Evolutionary conservation across 331 rosid genomes (phyloP).

Genomic region (Malus hybrid): DNA sequence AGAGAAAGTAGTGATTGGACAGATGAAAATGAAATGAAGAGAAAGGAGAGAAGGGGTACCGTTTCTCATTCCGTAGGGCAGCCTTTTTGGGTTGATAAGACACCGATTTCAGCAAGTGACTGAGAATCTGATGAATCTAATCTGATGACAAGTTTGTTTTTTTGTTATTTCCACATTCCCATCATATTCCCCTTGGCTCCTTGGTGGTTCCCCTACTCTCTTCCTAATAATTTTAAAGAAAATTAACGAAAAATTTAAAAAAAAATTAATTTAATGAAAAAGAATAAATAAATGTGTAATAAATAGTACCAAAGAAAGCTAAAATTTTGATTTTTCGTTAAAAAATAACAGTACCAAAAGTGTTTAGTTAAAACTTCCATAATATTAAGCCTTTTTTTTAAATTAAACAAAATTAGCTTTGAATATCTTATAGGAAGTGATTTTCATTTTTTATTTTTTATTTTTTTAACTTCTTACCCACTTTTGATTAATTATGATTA

Average conservation of each 20-base stretch:
- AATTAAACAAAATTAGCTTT: neutral
- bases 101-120: conserved; percentile 34
- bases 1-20: conserved; percentile 38
- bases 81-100: conserved; percentile 36
- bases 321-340: too few relatives aligned
- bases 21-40: conserved; percentile 22
- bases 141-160: neutral
- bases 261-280: too few relatives aligned
- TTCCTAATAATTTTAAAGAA: neutral
- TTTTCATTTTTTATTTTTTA: too few relatives aligned
- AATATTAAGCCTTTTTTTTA: too few relatives aligned
- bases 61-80: conserved; percentile 15
- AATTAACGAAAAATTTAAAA: too few relatives aligned
- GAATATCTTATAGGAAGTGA: neutral
- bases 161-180: conserved; percentile 5
- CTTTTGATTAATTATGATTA: too few relatives aligned
- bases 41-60: neutral
- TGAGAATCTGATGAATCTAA: conserved; percentile 22
- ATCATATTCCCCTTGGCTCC: conserved; percentile 5
- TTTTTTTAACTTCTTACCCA: too few relatives aligned
- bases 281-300: too few relatives aligned
- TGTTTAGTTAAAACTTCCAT: too few relatives aligned
- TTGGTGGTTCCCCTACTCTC: neutral
- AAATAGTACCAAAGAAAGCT: accelerated
- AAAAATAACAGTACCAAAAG: accelerated